Percentiles rank a stretch among this genome's conserved stretches.
Conservation (phyloP, 208 protist species). For the Crithidia bombi region DNA sequence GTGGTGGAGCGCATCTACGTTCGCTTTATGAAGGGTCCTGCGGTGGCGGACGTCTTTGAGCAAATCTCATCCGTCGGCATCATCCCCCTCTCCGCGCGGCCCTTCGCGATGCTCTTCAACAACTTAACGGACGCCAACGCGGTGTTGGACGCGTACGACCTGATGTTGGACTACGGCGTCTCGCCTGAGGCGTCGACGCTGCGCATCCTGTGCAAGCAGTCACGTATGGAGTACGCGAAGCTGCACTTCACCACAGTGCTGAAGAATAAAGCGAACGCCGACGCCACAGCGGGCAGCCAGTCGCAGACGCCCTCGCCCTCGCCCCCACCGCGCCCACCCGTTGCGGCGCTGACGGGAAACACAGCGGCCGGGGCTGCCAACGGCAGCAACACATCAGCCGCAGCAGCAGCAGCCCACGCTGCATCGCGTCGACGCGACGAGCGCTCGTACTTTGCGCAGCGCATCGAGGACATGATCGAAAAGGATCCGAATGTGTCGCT, state of each 20-base stretch:
- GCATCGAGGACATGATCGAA: slow-evolving; percentile 61
- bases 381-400: slow-evolving; percentile 1
- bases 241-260: slow-evolving; percentile 70
- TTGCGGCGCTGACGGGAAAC: neutral
- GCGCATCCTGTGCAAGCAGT: slow-evolving; percentile 85
- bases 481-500: slow-evolving; percentile 42
- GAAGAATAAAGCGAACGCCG: slow-evolving; percentile 28
- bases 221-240: slow-evolving; percentile 61
- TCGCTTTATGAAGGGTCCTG: slow-evolving; percentile 76
- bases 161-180: slow-evolving; percentile 91
- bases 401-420: slow-evolving; percentile 14
- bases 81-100: slow-evolving; percentile 64
- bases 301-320: slow-evolving; percentile 28
- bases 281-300: neutral
- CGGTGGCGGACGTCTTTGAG: slow-evolving; percentile 64
- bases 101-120: slow-evolving; percentile 91
- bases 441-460: slow-evolving; percentile 73
- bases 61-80: slow-evolving; percentile 63
- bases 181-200: slow-evolving; percentile 72
- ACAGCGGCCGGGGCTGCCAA: neutral
- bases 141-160: slow-evolving; percentile 83
- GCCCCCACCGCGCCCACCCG: slow-evolving; percentile 24
- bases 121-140: slow-evolving; percentile 41
- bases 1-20: slow-evolving; percentile 70
- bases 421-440: slow-evolving; percentile 60